Percentiles rank a stretch among this genome's conserved stretches.
phyloP scores from a whole-genome alignment of 352 stramenopile genomes.

The Elongisporangium undulatum region DNA sequence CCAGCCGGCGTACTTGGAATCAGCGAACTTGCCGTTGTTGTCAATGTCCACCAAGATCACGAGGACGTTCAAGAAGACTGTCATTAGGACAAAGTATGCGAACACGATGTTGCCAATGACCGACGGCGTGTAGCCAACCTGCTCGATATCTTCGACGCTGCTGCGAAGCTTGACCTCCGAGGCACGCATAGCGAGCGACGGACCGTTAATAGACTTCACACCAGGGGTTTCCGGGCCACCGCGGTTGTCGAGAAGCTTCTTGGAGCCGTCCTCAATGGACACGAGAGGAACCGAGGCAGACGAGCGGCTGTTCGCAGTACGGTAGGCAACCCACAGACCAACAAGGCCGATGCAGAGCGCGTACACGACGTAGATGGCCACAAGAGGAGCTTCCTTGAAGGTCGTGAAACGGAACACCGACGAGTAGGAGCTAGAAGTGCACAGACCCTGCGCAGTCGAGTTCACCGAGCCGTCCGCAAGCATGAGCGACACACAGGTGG shows the following conservation, averaged over 20 bases:
- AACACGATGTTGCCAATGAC: constrained; percentile 39
- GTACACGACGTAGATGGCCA: constrained; percentile 53
- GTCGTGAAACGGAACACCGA: constrained; percentile 44
- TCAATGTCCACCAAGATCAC: constrained; percentile 51
- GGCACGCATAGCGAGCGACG: constrained; percentile 34
- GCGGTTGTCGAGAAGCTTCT: constrained; percentile 55
- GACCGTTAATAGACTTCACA: constrained; percentile 20
- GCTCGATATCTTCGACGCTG: constrained; percentile 42
- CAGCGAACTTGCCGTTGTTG: constrained; percentile 47
- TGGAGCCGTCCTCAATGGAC: constrained; percentile 25
- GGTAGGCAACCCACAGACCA: constrained; percentile 21
- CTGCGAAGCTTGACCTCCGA: constrained; percentile 41
- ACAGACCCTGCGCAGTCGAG: constrained; percentile 18
- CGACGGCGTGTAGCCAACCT: constrained; percentile 45
- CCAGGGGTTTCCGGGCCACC: constrained; percentile 42
- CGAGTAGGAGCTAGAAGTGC: constrained; percentile 11
- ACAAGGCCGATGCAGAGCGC: constrained; percentile 29
- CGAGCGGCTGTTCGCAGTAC: constrained; percentile 12
- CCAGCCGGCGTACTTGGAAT: constrained; percentile 35
- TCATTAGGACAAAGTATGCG: constrained; percentile 54
- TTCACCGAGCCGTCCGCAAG: constrained; percentile 28
- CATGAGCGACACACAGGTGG: constrained; percentile 44
- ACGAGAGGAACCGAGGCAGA: constrained; percentile 13
- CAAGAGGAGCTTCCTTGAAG: constrained; percentile 42
- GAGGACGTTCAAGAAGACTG: constrained; percentile 47